A percentile compares a stretch with the other conserved stretches of the same genome.
These are phyloP conservation scores for Canavalia gladiata DNA, from an alignment of 306 rosid genomes.

Conservation along the genomic window DNA sequence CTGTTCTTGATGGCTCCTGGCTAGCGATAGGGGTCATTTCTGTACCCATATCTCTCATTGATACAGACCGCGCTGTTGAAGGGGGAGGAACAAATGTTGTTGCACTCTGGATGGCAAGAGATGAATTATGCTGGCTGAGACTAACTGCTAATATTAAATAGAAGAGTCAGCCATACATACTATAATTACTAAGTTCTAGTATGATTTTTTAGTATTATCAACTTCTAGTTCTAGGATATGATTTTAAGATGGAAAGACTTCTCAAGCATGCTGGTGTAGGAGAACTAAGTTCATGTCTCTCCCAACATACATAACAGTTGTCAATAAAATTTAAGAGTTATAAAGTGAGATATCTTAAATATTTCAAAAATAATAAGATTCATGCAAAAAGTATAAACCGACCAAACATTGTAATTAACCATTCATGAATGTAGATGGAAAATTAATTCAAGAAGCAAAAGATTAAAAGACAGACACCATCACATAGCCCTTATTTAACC, in stretches of 20 bases:
- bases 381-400: background rate
- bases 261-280: conserved; percentile 22
- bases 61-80: conserved; percentile 94
- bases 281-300: conserved; percentile 1
- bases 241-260: conserved; percentile 13
- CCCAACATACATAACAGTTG: background rate
- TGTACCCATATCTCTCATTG: conserved; percentile 99
- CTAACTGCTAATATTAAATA: conserved; percentile 65
- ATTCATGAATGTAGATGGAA: conserved; percentile 1
- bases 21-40: conserved; percentile 99
- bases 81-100: conserved; percentile 90
- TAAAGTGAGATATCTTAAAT: background rate
- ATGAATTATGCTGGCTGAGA: conserved; percentile 84
- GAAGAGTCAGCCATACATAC: conserved; percentile 7
- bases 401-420: background rate
- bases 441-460: conserved; percentile 14
- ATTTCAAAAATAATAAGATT: conserved; percentile 3
- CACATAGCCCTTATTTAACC: conserved; percentile 9
- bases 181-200: conserved; percentile 25
- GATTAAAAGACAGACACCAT: background rate
- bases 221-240: conserved; percentile 5
- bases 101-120: conserved; percentile 73
- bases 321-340: background rate
- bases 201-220: conserved; percentile 22
- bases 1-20: conserved; percentile 97